Evolutionary conservation across 1,284 basidiomycete genomes (phyloP).

Genomic region (Mycosarcoma maydis): DNA sequence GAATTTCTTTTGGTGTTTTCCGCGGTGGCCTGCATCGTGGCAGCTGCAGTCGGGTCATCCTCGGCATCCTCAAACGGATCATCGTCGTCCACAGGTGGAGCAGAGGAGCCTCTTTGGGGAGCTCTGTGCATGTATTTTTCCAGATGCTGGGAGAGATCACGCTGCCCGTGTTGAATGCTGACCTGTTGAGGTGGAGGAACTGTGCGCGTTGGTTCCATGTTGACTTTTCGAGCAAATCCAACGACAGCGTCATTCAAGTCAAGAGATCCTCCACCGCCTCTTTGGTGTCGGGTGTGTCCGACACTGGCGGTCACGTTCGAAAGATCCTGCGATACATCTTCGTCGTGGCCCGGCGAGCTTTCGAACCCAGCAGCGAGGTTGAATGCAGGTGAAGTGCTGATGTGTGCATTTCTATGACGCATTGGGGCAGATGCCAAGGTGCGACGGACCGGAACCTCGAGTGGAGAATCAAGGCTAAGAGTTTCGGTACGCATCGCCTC

Average conservation of each 20-base stretch:
- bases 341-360: conserved; percentile 25
- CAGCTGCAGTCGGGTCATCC: conserved; percentile 26
- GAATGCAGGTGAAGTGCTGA: conserved; percentile 57
- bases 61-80: conserved; percentile 58
- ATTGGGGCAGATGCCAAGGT: conserved; percentile 35
- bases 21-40: conserved; percentile 11
- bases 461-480: conserved; percentile 30
- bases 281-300: conserved; percentile 8
- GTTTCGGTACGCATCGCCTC: conserved; percentile 12
- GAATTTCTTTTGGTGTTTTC: conserved; percentile 43
- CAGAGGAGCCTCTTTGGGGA: conserved; percentile 11
- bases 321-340: conserved; percentile 7
- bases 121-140: conserved; percentile 27
- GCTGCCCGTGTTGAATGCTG: conserved; percentile 38
- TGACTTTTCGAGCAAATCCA: conserved; percentile 41
- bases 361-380: conserved; percentile 48
- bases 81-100: conserved; percentile 8
- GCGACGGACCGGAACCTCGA: conserved; percentile 50
- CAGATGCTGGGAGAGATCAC: conserved; percentile 43
- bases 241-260: conserved; percentile 43
- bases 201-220: conserved; percentile 34
- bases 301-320: neutral
- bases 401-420: conserved; percentile 56
- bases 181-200: conserved; percentile 28
- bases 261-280: conserved; percentile 10